phyloP scores from a whole-genome alignment of 2,329 filamentous ascomycete genomes.

The Alternaria arborescens region DNA sequence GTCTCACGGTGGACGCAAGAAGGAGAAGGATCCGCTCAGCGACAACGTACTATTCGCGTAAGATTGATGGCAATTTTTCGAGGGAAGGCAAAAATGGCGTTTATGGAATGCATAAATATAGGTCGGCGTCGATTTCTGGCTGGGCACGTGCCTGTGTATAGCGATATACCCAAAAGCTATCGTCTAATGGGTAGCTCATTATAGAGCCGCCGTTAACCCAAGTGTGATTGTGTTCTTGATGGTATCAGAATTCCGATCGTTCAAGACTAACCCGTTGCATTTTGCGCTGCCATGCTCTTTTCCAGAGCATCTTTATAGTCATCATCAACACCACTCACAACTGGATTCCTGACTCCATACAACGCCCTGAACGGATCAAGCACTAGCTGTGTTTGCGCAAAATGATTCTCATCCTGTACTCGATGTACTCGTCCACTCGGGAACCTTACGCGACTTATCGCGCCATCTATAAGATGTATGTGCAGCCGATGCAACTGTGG shows the following conservation, averaged over 20 bases:
- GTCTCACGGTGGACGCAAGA: conserved; percentile 69
- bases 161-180: conserved; percentile 36
- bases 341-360: conserved; percentile 46
- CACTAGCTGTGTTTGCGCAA: conserved; percentile 51
- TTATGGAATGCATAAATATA: conserved; percentile 18
- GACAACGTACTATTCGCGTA: conserved; percentile 79
- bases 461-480: conserved; percentile 45
- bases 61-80: conserved; percentile 26
- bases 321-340: conserved; percentile 52
- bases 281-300: conserved; percentile 41
- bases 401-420: conserved; percentile 46
- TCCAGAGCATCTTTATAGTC: conserved; percentile 49
- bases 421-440: conserved; percentile 45
- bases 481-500: conserved; percentile 37
- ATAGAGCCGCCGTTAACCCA: conserved; percentile 8
- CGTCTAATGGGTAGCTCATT: conserved; percentile 21
- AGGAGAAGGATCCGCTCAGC: conserved; percentile 75
- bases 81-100: conserved; percentile 28
- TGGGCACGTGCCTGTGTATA: conserved; percentile 18
- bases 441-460: conserved; percentile 38
- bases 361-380: conserved; percentile 54
- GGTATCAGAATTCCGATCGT: not conserved
- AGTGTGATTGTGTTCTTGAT: not conserved
- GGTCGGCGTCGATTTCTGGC: conserved; percentile 15
- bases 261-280: conserved; percentile 5